Evolutionary conservation across 306 rosid genomes (phyloP).

Genomic region (Quercus cerris): DNA sequence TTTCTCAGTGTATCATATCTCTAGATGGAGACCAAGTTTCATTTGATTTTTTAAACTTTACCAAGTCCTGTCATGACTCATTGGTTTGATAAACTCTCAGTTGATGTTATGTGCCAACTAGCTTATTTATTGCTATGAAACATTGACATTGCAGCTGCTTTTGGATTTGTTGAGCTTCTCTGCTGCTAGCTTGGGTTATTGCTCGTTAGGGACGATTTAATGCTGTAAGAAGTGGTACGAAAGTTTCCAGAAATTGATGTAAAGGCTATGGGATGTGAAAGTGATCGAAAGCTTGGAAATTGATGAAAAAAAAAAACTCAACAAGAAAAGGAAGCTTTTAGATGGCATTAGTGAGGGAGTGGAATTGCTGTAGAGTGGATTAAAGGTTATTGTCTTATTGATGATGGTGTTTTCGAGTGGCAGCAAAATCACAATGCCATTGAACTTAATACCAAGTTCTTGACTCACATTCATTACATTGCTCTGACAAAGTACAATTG

Average conservation of each 20-base stretch:
- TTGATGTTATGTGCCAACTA: slow-evolving; percentile 7
- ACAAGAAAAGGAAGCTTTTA: slow-evolving; percentile 72
- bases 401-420: slow-evolving; percentile 68
- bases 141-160: slow-evolving; percentile 63
- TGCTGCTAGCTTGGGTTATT: slow-evolving; percentile 37
- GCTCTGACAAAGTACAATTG: slow-evolving; percentile 18
- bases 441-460: slow-evolving; percentile 48
- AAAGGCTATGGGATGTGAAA: slow-evolving; percentile 26
- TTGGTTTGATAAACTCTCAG: not conserved
- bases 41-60: not conserved
- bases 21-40: not conserved
- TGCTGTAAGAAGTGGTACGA: slow-evolving; percentile 50
- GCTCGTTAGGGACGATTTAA: slow-evolving; percentile 61
- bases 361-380: slow-evolving; percentile 67
- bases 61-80: not conserved
- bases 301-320: slow-evolving; percentile 29
- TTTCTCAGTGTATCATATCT: not conserved
- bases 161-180: slow-evolving; percentile 60
- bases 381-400: slow-evolving; percentile 67
- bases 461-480: slow-evolving; percentile 34
- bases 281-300: slow-evolving; percentile 37
- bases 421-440: slow-evolving; percentile 45
- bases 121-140: not conserved
- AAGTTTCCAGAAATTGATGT: slow-evolving; percentile 36
- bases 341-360: slow-evolving; percentile 57